Conservation (phyloP, 257 asterid species). For the Verbena officinalis region DNA sequence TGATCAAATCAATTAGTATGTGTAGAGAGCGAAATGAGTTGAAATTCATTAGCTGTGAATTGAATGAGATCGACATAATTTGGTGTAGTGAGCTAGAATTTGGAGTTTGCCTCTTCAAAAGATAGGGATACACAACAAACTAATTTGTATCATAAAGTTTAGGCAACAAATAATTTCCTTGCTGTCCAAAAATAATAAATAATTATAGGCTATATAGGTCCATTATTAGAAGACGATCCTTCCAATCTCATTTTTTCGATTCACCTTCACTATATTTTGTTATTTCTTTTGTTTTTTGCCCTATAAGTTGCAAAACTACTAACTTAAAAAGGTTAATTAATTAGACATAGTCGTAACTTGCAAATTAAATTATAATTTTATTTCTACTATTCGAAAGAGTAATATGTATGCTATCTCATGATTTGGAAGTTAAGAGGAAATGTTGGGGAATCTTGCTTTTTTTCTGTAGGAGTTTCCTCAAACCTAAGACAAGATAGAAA, state of each 20-base stretch:
- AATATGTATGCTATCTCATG: neutral
- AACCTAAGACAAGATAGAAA: neutral
- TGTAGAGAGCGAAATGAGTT: neutral
- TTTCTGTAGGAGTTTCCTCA: neutral
- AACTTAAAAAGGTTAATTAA: no score
- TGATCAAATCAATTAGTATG: no score
- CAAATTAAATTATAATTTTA: no score
- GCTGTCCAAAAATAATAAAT: no score
- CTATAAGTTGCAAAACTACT: no score
- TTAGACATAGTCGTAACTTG: no score
- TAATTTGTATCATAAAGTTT: neutral
- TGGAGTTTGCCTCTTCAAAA: conserved; percentile 8
- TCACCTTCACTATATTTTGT: no score
- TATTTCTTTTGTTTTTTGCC: no score
- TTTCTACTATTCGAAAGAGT: no score
- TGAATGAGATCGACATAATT: conserved; percentile 3
- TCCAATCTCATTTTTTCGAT: no score
- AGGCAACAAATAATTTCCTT: conserved; percentile 1
- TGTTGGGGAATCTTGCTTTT: conserved; percentile 7
- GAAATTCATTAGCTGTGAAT: conserved; percentile 12
- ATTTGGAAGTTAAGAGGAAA: neutral
- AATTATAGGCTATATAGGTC: neutral
- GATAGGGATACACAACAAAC: conserved; percentile 3
- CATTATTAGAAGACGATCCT: no score
- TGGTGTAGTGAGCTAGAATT: conserved; percentile 16